Percentiles rank a stretch among this genome's conserved stretches.
phyloP scores from a whole-genome alignment of 2,329 filamentous ascomycete species.

The Epichloe bromicola region DNA sequence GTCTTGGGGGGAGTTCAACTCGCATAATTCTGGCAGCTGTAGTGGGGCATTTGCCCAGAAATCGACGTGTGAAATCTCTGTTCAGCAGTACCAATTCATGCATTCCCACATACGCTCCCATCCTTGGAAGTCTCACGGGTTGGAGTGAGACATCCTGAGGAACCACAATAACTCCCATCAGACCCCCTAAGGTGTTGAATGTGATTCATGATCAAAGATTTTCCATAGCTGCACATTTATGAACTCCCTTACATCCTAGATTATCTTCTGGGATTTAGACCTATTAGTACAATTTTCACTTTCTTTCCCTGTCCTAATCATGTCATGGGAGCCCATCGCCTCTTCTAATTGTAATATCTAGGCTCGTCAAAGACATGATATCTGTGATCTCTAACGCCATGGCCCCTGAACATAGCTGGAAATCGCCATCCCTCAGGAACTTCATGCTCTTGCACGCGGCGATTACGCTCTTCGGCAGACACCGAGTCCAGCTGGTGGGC shows the following conservation, averaged over 20 bases:
- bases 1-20: no score
- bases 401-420: conserved; percentile 68
- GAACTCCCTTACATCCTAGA: no score
- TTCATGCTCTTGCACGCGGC: conserved; percentile 52
- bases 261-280: background rate
- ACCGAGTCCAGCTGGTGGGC: conserved; percentile 28
- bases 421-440: conserved; percentile 71
- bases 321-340: background rate
- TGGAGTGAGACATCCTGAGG: no score
- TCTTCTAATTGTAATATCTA: conserved; percentile 45
- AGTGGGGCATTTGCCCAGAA: no score
- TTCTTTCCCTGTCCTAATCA: background rate
- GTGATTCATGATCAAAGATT: no score
- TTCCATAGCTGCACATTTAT: background rate
- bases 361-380: conserved; percentile 97
- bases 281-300: background rate
- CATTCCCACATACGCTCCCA: no score
- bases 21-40: no score
- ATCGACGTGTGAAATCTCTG: no score
- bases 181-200: no score
- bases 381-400: conserved; percentile 75
- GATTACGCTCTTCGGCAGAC: conserved; percentile 41
- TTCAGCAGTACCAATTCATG: no score
- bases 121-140: no score
- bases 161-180: no score